Base-by-base conservation (phyloP, 805 yeast species). In the Saccharomycopsis fermentans region DNA sequence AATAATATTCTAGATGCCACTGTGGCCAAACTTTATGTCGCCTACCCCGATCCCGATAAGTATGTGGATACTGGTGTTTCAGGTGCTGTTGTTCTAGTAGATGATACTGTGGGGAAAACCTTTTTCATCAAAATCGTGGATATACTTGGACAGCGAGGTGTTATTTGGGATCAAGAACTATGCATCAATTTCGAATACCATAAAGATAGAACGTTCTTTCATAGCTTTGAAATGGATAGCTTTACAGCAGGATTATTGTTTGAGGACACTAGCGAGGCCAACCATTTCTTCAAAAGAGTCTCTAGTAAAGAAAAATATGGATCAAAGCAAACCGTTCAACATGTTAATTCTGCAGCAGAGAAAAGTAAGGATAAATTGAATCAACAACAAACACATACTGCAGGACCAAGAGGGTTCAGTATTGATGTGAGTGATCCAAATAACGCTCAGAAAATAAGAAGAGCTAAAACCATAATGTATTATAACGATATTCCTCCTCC, bases 81-180 rank as follows among this genome's bases (percentile, higher is more conserved):
- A 4, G 99, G 99, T 3, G 97, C 97, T 0, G 71, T 91, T 17
- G 86, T 83, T 1, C 72, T 94, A 6, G 96, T 87, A 19, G 96
- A 94, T 69, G 99, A 94, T 70, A 71, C 88, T 12, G 96, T 94
- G 1, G 98, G 98, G 2, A 92, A 92, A 70, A 90, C 97, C 0
- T 90, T 88, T 67, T 94, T 90, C 70, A 76, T 94, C 52, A 94
- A 94, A 69, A 69, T 94, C 56, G 95, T 94, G 6, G 99, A 94
- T 67, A 82, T 92, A 35, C 67, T 76, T 40, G 96, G 95, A 6
- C 61, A 59, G 47, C 75, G 86, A 48, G 98, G 98, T 37, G 96
- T 94, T 0, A 64, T 94, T 0, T 94, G 99, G 99, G 99, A 94
- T 70, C 99, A 94, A 71, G 99, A 94, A 71, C 72, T 94, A 54